A percentile compares a stretch with the other conserved stretches of the same genome.
phyloP scores from a whole-genome alignment of 768 basidiomycete species.

The Termitomyces sp. region DNA sequence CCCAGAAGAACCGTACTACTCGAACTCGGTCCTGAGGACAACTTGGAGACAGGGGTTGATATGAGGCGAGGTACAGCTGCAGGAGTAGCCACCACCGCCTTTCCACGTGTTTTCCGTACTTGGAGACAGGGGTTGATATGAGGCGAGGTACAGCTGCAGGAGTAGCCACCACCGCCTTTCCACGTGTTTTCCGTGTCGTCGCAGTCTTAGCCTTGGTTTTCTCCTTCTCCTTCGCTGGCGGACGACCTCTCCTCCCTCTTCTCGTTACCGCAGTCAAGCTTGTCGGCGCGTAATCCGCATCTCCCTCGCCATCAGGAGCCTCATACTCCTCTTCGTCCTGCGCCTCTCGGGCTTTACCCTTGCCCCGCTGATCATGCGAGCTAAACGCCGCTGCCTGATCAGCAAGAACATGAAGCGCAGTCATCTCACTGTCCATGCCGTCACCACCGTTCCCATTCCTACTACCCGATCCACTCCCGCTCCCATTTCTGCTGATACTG shows the following conservation, averaged over 20 bases:
- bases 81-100: not conserved
- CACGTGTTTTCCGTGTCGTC: slow-evolving; percentile 14
- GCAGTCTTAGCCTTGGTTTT: not conserved
- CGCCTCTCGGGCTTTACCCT: slow-evolving; percentile 14
- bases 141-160: slow-evolving; percentile 12
- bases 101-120: slow-evolving; percentile 14
- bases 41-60: slow-evolving; percentile 17
- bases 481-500: not conserved
- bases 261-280: not conserved
- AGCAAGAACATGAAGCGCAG: slow-evolving; percentile 69
- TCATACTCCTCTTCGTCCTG: slow-evolving; percentile 7
- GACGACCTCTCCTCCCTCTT: slow-evolving; percentile 18
- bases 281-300: not conserved
- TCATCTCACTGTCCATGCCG: slow-evolving; percentile 31
- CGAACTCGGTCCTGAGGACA: not conserved
- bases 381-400: slow-evolving; percentile 62
- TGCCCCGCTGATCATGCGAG: slow-evolving; percentile 24
- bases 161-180: not conserved
- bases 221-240: slow-evolving; percentile 14
- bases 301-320: not conserved
- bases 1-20: not conserved
- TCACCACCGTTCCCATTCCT: slow-evolving; percentile 8
- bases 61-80: slow-evolving; percentile 19
- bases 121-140: too few species aligned
- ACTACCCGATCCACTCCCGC: not conserved